phyloP scores from a whole-genome alignment of 176 grass and related monocot species.

The Lolium multiflorum region DNA sequence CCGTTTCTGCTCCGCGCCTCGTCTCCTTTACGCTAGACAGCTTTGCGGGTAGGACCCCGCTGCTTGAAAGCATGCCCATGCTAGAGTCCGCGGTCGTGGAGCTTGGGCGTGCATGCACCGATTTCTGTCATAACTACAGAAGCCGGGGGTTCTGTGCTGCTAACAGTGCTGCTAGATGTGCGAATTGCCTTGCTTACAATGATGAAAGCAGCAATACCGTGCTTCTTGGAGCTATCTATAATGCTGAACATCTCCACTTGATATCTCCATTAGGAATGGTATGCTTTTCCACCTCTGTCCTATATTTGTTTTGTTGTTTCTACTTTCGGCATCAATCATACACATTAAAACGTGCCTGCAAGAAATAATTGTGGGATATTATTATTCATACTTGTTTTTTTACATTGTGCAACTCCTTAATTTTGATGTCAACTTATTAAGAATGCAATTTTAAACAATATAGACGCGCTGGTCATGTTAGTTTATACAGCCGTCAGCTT shows the following conservation, averaged over 20 bases:
- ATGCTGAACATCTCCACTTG: not conserved
- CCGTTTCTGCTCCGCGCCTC: conserved; percentile 11
- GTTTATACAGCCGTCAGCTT: not conserved
- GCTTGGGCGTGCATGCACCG: not conserved
- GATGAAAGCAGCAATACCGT: not conserved
- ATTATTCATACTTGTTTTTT: not conserved
- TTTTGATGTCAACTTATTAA: not conserved
- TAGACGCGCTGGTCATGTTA: not conserved
- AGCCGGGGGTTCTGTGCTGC: not conserved
- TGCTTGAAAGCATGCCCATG: not conserved
- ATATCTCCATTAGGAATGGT: not conserved
- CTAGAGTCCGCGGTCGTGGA: not conserved
- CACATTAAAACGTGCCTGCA: not conserved
- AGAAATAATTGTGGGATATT: not conserved
- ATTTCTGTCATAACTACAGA: not conserved
- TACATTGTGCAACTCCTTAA: not conserved
- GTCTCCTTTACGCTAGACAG: not conserved
- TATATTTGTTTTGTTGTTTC: not conserved
- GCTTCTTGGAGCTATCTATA: conserved; percentile 24
- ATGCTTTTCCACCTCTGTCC: not conserved
- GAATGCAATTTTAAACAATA: not conserved
- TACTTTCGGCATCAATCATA: not conserved
- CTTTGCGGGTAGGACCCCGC: not conserved
- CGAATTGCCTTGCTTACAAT: not conserved
- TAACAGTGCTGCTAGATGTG: not conserved